phyloP scores from a whole-genome alignment of 805 yeast genomes.

The Barnettozyma pratensis region DNA sequence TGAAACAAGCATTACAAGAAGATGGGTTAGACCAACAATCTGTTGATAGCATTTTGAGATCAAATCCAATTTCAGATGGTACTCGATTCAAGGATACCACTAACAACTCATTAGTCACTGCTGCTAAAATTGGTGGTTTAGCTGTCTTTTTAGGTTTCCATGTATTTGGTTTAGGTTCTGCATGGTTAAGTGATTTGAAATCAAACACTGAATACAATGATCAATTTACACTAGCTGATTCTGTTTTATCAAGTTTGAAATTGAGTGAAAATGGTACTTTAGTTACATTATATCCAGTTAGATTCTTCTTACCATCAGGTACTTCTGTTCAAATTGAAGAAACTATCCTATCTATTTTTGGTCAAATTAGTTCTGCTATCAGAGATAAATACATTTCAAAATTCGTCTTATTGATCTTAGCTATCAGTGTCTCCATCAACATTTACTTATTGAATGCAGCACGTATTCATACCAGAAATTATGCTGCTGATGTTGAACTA shows the following conservation, averaged over 20 bases:
- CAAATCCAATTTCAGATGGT: constrained; percentile 21
- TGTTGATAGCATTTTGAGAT: constrained; percentile 60
- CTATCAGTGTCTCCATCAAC: constrained; percentile 74
- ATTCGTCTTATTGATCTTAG: constrained; percentile 64
- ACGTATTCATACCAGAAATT: constrained; percentile 49
- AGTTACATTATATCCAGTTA: constrained; percentile 53
- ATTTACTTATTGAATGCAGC: constrained; percentile 83
- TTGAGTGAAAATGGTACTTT: constrained; percentile 45
- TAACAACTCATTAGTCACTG: constrained; percentile 40
- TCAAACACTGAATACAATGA: constrained; percentile 21
- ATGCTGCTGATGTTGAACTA: constrained; percentile 18
- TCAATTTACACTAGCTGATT: constrained; percentile 20
- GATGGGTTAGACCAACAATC: constrained; percentile 78
- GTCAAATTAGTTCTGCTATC: constrained; percentile 59
- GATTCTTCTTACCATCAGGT: constrained; percentile 54
- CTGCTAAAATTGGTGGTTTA: constrained; percentile 57
- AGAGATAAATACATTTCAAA: constrained; percentile 79
- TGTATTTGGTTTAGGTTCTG: constrained; percentile 61
- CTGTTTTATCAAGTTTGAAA: constrained; percentile 22
- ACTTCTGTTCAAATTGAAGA: constrained; percentile 59
- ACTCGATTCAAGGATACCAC: constrained; percentile 25
- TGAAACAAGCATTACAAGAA: constrained; percentile 81
- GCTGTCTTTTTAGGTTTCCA: constrained; percentile 58
- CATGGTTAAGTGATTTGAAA: constrained; percentile 58
- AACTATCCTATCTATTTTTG: constrained; percentile 43